phyloP scores from a whole-genome alignment of 2,329 filamentous ascomycete genomes.

The Fusarium sp. region DNA sequence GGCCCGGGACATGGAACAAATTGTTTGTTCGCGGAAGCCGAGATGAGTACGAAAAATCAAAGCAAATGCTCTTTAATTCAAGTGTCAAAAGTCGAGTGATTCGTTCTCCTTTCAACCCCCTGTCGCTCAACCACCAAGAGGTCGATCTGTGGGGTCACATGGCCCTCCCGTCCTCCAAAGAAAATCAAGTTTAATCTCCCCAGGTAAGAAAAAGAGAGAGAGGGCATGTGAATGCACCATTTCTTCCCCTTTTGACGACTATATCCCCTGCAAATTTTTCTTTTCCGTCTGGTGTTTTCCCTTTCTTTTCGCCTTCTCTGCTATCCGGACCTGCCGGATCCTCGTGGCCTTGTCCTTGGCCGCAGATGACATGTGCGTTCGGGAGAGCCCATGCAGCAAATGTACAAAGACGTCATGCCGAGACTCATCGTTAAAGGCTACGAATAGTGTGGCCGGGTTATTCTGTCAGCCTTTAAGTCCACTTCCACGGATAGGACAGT shows the following conservation, averaged over 20 bases:
- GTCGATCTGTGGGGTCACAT: slow-evolving; percentile 4
- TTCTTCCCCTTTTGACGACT: neutral
- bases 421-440: neutral
- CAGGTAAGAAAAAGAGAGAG: neutral
- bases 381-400: neutral
- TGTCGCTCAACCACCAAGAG: neutral
- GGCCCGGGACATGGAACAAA: neutral
- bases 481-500: neutral
- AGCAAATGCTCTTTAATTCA: neutral
- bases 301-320: neutral
- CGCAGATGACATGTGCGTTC: neutral
- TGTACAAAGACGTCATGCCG: slow-evolving; percentile 12
- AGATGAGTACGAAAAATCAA: neutral
- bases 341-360: neutral
- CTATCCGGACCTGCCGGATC: neutral
- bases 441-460: neutral
- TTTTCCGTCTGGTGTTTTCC: neutral
- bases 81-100: neutral
- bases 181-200: slow-evolving; percentile 15
- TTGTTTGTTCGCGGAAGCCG: neutral
- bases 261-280: neutral
- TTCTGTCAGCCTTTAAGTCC: neutral
- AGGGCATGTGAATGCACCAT: neutral
- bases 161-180: neutral
- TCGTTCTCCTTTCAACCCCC: neutral